Evolutionary conservation across 805 yeast genomes (phyloP).

Genomic region (Ogataea siamensis): DNA sequence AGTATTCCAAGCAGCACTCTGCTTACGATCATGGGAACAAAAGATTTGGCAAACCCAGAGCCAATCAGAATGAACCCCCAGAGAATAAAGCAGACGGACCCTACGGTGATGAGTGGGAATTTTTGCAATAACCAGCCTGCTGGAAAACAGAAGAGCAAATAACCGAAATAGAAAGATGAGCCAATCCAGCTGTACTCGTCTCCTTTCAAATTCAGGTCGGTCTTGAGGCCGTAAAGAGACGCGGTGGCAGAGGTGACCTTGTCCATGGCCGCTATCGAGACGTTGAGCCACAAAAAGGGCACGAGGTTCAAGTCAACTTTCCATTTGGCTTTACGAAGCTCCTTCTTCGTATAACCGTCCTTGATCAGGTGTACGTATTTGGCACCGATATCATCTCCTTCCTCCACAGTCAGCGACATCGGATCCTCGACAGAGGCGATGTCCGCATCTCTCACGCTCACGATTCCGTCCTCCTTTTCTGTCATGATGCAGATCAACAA

Average conservation of each 20-base stretch:
- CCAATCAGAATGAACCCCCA: slow-evolving; percentile 44
- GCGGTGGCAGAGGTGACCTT: slow-evolving; percentile 45
- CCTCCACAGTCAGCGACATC: background rate
- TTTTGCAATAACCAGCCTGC: slow-evolving; percentile 39
- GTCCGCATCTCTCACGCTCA: slow-evolving; percentile 5
- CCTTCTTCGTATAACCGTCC: slow-evolving; percentile 24
- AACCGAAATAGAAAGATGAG: slow-evolving; percentile 38
- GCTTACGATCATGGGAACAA: slow-evolving; percentile 44
- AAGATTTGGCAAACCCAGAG: slow-evolving; percentile 40
- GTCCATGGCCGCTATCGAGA: slow-evolving; percentile 58
- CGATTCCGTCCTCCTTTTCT: slow-evolving; percentile 5
- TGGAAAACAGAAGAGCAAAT: slow-evolving; percentile 34
- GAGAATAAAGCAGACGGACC: slow-evolving; percentile 30
- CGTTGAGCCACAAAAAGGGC: slow-evolving; percentile 48
- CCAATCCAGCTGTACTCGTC: slow-evolving; percentile 35
- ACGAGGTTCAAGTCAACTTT: slow-evolving; percentile 51
- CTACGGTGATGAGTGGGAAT: slow-evolving; percentile 36
- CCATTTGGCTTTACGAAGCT: slow-evolving; percentile 28
- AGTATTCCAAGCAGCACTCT: slow-evolving; percentile 50
- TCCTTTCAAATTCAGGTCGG: slow-evolving; percentile 37
- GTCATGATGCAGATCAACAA: slow-evolving; percentile 2
- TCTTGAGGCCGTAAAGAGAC: slow-evolving; percentile 38
- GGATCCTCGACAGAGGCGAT: slow-evolving; percentile 3
- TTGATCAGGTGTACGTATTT: slow-evolving; percentile 17
- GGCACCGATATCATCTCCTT: slow-evolving; percentile 22